Evolutionary conservation across 164 flowering plant species (phyloP).

Genomic region (Cinnamomum chago): DNA sequence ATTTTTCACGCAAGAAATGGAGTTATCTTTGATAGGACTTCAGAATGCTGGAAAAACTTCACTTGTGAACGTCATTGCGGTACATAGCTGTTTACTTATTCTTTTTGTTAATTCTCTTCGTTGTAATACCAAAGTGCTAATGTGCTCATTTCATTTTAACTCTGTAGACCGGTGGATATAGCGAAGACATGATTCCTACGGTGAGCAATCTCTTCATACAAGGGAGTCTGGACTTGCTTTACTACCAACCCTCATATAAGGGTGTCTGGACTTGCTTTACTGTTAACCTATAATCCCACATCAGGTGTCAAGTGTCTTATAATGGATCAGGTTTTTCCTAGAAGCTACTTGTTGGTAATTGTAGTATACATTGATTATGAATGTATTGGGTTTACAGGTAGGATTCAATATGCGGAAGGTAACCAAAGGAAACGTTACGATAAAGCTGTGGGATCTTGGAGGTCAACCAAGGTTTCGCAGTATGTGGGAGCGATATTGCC

Average conservation of each 20-base stretch:
- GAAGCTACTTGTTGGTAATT: not conserved
- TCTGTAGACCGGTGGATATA: constrained; percentile 88
- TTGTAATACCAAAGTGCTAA: not conserved
- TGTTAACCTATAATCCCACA: not conserved
- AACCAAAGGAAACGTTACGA: constrained; percentile 90
- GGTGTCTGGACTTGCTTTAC: not conserved
- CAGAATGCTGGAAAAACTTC: constrained; percentile 98
- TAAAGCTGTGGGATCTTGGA: constrained; percentile 97
- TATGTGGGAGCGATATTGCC: constrained; percentile 99
- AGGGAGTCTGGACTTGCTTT: not conserved
- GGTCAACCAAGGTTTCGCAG: constrained; percentile 98
- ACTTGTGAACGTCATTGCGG: constrained; percentile 90
- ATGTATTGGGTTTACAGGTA: constrained; percentile 41
- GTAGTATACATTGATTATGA: not conserved
- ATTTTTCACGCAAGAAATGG: constrained; percentile 98
- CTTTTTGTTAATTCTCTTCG: not conserved
- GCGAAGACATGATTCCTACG: constrained; percentile 98
- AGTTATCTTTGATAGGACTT: constrained; percentile 88
- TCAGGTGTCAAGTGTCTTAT: not conserved
- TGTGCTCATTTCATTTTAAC: constrained; percentile 6
- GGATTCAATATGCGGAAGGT: constrained; percentile 98
- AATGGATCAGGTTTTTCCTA: not conserved
- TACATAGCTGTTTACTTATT: constrained; percentile 29
- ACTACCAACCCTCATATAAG: not conserved
- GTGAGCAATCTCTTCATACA: constrained; percentile 35